Evolutionary conservation across 2,329 filamentous ascomycete genomes (phyloP).

Genomic region (Pseudocercospora crystallina): DNA sequence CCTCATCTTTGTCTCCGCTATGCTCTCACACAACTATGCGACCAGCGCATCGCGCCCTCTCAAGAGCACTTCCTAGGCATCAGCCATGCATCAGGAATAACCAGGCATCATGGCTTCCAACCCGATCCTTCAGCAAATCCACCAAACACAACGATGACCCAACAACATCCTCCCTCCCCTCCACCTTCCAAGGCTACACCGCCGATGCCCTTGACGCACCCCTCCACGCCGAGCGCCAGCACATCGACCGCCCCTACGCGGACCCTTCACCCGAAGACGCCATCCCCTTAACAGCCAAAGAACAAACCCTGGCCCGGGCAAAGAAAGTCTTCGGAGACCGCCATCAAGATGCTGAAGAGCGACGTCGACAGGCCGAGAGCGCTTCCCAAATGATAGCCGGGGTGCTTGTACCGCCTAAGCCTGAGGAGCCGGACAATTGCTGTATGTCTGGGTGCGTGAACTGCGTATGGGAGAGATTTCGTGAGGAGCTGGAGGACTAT

Average conservation of each 20-base stretch:
- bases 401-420: conserved; percentile 76
- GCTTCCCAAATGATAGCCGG: conserved; percentile 70
- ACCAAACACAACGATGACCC: conserved; percentile 14
- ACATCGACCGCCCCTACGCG: conserved; percentile 26
- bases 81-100: background rate
- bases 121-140: background rate
- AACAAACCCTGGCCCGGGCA: conserved; percentile 58
- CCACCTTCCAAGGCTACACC: conserved; percentile 26
- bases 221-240: conserved; percentile 15
- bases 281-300: conserved; percentile 49
- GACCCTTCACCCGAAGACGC: conserved; percentile 28
- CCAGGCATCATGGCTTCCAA: conserved; percentile 4
- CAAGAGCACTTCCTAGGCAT: background rate
- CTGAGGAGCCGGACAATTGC: conserved; percentile 92
- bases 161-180: conserved; percentile 34
- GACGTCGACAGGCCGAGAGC: conserved; percentile 60
- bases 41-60: conserved; percentile 8
- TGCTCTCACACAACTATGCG: conserved; percentile 17
- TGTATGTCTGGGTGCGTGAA: conserved; percentile 99
- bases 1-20: background rate
- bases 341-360: conserved; percentile 70
- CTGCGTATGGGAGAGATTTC: conserved; percentile 90
- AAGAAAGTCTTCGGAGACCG: conserved; percentile 79
- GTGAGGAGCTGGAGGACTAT: conserved; percentile 93
- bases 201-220: conserved; percentile 30